Conservation (phyloP, 106 monocot genomes). For the Dactylorhiza incarnata region DNA sequence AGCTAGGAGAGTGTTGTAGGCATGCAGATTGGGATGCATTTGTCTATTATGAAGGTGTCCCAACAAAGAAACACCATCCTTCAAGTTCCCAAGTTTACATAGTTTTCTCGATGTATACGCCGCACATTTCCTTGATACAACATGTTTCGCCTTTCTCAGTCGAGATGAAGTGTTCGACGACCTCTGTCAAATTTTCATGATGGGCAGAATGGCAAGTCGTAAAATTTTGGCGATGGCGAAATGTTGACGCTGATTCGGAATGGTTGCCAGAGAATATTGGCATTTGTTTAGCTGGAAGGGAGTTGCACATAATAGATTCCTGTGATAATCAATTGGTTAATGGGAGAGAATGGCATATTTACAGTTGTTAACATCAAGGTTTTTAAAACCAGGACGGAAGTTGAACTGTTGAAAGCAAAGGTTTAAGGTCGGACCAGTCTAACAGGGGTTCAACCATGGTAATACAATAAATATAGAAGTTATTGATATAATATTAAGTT, state of each 20-base stretch:
- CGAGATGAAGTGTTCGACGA: conserved; percentile 15
- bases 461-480: background rate
- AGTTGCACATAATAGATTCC: background rate
- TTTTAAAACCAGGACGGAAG: background rate
- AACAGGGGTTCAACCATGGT: too few relatives aligned
- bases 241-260: background rate
- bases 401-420: background rate
- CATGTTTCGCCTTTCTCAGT: conserved; percentile 10
- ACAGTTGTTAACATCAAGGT: background rate
- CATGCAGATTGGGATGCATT: conserved; percentile 18
- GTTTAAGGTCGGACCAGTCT: background rate
- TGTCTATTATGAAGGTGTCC: conserved; percentile 22
- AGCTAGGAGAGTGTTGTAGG: conserved; percentile 41
- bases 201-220: background rate
- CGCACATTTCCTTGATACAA: conserved; percentile 23
- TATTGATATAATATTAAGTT: too few relatives aligned
- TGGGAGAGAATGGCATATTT: background rate
- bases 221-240: conserved; percentile 8
- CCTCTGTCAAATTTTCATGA: conserved; percentile 14
- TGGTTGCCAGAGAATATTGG: background rate
- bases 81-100: conserved; percentile 34
- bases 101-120: conserved; percentile 35
- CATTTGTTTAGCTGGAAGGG: background rate
- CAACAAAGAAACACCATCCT: conserved; percentile 28
- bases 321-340: background rate